Evolutionary conservation across 192 early-diverging fungal genomes (phyloP).

Genomic region (Rhizoclosmatium sp.): DNA sequence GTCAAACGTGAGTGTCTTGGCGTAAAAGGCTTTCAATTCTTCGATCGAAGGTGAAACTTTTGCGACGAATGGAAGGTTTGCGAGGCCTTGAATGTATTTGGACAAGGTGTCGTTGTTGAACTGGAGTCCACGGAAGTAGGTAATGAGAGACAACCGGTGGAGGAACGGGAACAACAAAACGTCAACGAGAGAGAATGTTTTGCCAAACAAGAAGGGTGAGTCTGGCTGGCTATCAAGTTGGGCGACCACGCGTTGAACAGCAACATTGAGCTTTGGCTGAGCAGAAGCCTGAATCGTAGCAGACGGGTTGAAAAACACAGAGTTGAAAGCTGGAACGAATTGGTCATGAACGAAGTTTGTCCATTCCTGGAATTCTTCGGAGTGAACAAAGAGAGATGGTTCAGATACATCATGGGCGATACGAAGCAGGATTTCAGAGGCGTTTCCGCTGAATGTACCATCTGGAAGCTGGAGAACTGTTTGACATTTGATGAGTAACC

Average conservation of each 20-base stretch:
- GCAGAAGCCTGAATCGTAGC: conserved; percentile 26
- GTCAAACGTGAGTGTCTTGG: conserved; percentile 17
- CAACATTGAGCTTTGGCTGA: conserved; percentile 24
- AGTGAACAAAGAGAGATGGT: neutral
- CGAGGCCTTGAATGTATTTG: neutral
- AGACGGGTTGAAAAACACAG: conserved; percentile 17
- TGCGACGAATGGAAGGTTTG: neutral
- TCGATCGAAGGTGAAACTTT: neutral
- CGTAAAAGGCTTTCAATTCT: neutral
- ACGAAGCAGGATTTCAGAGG: conserved; percentile 21
- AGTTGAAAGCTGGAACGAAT: conserved; percentile 15
- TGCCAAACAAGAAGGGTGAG: conserved; percentile 17
- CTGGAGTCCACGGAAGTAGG: conserved; percentile 35
- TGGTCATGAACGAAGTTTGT: conserved; percentile 2
- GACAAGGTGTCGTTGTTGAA: neutral
- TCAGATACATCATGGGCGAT: neutral
- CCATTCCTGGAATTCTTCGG: neutral
- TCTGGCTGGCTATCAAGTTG: conserved; percentile 3
- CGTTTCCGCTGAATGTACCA: conserved; percentile 9
- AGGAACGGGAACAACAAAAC: conserved; percentile 30
- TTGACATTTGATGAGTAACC: neutral
- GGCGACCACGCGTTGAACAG: conserved; percentile 3
- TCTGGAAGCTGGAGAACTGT: conserved; percentile 27
- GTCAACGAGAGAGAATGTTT: neutral
- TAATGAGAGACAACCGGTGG: conserved; percentile 30